Base-by-base conservation (phyloP, 371 early-diverging fungal genomes). In the Funneliformis caledonium region DNA sequence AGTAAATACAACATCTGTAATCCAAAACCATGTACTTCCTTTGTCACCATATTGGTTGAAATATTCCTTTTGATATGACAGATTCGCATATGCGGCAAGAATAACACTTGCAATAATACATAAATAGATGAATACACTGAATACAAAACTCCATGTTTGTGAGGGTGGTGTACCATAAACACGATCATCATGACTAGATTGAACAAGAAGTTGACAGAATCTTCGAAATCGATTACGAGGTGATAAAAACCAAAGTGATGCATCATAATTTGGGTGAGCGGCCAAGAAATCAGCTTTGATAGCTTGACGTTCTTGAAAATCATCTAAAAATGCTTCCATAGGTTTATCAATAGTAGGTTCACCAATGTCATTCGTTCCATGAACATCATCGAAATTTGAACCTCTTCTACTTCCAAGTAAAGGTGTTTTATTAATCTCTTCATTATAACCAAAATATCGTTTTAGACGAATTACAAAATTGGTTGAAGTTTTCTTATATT, bases 231-330 rank as follows among this genome's bases (percentile, higher is more conserved):
- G 84, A 70, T 89, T 89, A 26, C 83, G 84, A 52, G 85, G 84
- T 2, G 89, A 87, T 47, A 92, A 86, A 0, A 91, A 56, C 82
- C 88, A 91, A 5, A 92, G 84, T 0, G 92, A 88, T n/a, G 87
- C 87, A 52, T 91, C 91, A 37, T 91, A 91, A 56, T 88, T 88
- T 16, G 92, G 92, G 81, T 92, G 91, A 0, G 89, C 87, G 14
- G 84, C 85, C 11, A 91, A 85, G 68, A 92, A 92, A 68, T 91
- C 92, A 56, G 85, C 85, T 45, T 88, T 83, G 2, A 84, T 68
- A 1, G 89, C 90, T 62, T 83, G 85, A 59, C 89, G 76, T 75
- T 88, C 90, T 64, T 78, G 78, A 69, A 64, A 50, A 45, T 68
- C 69, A 48, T 78, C 78, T 6, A 65, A 37, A 42, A 26, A 19